Evolutionary conservation across 306 rosid species (phyloP).

Genomic region (Prunus campanulata): DNA sequence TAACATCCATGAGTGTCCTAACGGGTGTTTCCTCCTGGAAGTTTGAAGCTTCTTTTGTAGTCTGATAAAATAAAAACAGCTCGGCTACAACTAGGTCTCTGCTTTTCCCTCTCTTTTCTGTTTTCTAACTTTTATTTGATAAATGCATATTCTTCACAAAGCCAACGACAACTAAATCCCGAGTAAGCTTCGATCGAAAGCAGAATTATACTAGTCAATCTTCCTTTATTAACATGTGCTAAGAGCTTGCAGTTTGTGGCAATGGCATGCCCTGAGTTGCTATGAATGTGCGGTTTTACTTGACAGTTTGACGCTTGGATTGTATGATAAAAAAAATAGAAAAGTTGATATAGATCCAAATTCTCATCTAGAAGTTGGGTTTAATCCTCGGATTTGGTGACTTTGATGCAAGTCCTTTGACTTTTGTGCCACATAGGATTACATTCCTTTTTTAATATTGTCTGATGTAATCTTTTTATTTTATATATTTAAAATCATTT

Average conservation of each 20-base stretch:
- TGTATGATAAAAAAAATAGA: neutral
- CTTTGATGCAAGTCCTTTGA: no score
- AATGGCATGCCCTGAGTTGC: neutral
- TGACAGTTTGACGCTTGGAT: neutral
- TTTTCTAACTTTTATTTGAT: neutral
- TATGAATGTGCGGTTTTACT: neutral
- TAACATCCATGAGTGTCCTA: neutral
- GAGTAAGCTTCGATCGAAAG: neutral
- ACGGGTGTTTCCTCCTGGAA: neutral
- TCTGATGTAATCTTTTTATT: no score
- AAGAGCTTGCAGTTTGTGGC: neutral
- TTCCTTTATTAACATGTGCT: neutral
- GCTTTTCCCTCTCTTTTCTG: neutral
- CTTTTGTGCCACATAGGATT: no score
- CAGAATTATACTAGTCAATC: neutral
- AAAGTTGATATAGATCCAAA: no score
- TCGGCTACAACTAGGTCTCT: neutral
- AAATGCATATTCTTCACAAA: neutral
- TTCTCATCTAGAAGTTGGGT: no score
- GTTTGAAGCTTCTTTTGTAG: neutral
- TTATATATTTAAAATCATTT: no score
- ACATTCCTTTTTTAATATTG: no score
- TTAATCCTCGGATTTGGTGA: no score
- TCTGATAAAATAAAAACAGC: conserved; percentile 5
- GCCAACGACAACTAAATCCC: neutral